Conservation (phyloP, 139 green algal species). For the Auxenochlorella protothecoides region DNA sequence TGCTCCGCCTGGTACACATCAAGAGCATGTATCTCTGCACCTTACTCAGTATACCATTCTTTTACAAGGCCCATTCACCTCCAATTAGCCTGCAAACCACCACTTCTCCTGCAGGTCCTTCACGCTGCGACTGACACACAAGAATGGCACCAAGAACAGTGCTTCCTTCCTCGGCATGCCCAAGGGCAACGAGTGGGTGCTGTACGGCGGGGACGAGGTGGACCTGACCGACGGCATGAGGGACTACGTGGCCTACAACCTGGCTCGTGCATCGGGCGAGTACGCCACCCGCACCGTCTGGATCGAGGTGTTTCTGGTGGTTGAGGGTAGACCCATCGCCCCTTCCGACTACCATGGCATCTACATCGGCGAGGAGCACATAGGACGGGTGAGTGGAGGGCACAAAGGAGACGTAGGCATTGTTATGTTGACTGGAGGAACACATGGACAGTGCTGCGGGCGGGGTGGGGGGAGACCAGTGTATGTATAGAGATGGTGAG, state of each 20-base stretch:
- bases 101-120: slow-evolving; percentile 8
- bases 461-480: too few species aligned
- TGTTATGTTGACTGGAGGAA: too few species aligned
- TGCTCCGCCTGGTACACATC: too few species aligned
- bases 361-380: slow-evolving; percentile 19
- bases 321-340: neutral
- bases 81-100: too few species aligned
- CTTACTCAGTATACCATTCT: too few species aligned
- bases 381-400: slow-evolving; percentile 3
- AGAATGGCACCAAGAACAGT: slow-evolving; percentile 4
- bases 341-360: slow-evolving; percentile 24
- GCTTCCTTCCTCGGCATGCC: slow-evolving; percentile 32
- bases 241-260: slow-evolving; percentile 30
- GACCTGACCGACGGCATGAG: slow-evolving; percentile 33
- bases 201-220: slow-evolving; percentile 27
- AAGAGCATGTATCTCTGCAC: too few species aligned
- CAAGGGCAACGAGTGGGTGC: slow-evolving; percentile 32
- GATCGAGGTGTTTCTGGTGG: slow-evolving; percentile 31
- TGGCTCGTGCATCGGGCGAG: slow-evolving; percentile 19
- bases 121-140: slow-evolving; percentile 11
- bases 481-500: too few species aligned
- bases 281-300: slow-evolving; percentile 36
- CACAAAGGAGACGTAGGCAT: too few species aligned
- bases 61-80: too few species aligned
- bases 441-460: too few species aligned